Conservation (phyloP, 106 monocot species). For the Phalaenopsis aphrodite region DNA sequence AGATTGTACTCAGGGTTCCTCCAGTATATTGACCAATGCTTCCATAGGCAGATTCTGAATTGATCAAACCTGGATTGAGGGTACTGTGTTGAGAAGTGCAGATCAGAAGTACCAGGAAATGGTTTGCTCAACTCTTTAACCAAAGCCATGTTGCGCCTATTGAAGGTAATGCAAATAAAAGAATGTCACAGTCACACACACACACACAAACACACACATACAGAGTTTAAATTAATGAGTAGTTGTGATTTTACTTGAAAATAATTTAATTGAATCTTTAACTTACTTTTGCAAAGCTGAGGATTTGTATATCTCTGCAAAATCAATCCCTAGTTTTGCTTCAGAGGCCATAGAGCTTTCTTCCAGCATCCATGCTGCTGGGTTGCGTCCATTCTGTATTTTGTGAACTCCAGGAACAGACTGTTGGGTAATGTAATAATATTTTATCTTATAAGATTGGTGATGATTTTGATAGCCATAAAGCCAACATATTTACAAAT, state of each 20-base stretch:
- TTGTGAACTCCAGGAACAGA: constrained; percentile 66
- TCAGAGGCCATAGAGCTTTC: constrained; percentile 47
- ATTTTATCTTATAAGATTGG: neutral
- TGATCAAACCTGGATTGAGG: constrained; percentile 24
- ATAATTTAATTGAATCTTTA: neutral
- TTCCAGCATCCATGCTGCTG: constrained; percentile 79
- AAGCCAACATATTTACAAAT: neutral
- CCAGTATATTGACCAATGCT: constrained; percentile 61
- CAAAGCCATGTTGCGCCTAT: constrained; percentile 47
- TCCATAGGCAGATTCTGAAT: constrained; percentile 46
- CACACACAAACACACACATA: neutral
- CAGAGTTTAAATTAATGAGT: neutral
- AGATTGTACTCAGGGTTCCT: constrained; percentile 49
- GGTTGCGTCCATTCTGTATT: constrained; percentile 55
- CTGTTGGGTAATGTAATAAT: constrained; percentile 13
- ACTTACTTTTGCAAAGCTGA: constrained; percentile 46
- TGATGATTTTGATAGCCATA: neutral
- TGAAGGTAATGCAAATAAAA: neutral
- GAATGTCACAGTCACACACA: neutral
- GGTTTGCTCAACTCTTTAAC: constrained; percentile 42
- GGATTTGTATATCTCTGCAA: constrained; percentile 44
- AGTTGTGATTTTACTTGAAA: neutral
- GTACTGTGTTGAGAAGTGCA: constrained; percentile 36
- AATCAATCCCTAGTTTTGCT: constrained; percentile 48
- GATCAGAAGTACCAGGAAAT: constrained; percentile 26